Base-by-base conservation (phyloP, 73 alveolate genomes). In the Paramecium sonneborni region DNA sequence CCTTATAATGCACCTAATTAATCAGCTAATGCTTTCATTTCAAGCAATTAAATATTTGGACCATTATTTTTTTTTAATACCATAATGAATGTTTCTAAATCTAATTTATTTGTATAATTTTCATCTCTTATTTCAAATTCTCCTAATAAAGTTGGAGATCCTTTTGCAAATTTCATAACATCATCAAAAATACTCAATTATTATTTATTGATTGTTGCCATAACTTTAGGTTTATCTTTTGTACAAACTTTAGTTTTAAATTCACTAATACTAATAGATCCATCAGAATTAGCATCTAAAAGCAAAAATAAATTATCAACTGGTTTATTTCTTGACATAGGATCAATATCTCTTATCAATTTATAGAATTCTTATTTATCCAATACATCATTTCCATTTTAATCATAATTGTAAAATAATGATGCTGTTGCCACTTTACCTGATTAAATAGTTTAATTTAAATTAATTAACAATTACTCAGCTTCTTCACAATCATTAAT, bases 141-240 rank as follows among this genome's bases (percentile, higher is more conserved):
- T 24, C 46, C 72, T 9, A 26, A 24, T 6, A 46, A 10, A 7
- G 39, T 5, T 0, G 76, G 5, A 1, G 90, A 79, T 23, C 41
- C 34, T 79, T 79, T 79, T 8, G 55, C 26, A 79, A 43, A 79
- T 34, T 44, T 79, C 62, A 79, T 79, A 8, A 79, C 35, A 23
- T 79, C 90, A 39, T 79, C 90, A 23, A 43, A 79, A 12, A 46
- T 46, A 24, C 44, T 43, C 26, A 39, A 32, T 21, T 46, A 30
- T 12, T 46, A 21, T 43, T 79, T 30, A 39, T 79, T 24, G 1
- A 21, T 23, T 43, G 46, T 38, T 41, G 39, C 44, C 55, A 35
- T 72, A 30, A 79, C 28, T 23, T 21, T 79, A 43, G 90, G 90
- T 41, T 46, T 79, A 23, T 79, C 90, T 34, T 79, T 79, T 12